Percentiles rank a stretch among this genome's conserved stretches.
These are phyloP conservation scores for Fusarium keratoplasticum DNA, from an alignment of 2,329 filamentous ascomycete genomes.

Conservation along the genomic window DNA sequence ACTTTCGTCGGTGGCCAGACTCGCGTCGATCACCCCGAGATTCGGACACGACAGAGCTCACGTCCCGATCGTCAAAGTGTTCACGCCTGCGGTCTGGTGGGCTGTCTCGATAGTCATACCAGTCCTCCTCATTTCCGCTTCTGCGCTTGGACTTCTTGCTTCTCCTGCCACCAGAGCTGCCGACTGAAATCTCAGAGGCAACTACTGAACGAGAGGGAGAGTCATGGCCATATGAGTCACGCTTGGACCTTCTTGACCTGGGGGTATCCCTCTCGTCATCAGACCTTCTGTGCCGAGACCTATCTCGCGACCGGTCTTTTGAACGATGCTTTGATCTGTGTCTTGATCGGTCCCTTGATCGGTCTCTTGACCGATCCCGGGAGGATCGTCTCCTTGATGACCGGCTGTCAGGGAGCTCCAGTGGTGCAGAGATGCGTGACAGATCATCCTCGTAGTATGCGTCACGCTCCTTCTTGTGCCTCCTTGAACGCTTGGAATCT, in stretches of 20 bases:
- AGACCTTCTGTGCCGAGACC: conserved; percentile 19
- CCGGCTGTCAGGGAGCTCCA: conserved; percentile 24
- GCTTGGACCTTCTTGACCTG: conserved; percentile 53
- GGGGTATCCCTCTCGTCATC: conserved; percentile 49
- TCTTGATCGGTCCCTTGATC: conserved; percentile 21
- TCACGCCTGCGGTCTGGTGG: conserved; percentile 54
- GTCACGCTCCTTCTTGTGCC: conserved; percentile 31
- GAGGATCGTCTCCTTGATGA: conserved; percentile 31
- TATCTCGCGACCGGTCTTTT: conserved; percentile 10
- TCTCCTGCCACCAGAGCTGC: conserved; percentile 53
- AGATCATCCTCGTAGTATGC: conserved; percentile 20
- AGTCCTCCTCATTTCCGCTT: conserved; percentile 52
- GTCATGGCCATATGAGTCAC: conserved; percentile 45
- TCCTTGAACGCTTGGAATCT: conserved; percentile 26
- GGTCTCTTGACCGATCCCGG: conserved; percentile 27
- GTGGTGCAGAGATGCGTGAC: conserved; percentile 19
- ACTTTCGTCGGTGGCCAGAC: conserved; percentile 46
- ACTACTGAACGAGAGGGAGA: conserved; percentile 49
- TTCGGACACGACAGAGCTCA: conserved; percentile 63
- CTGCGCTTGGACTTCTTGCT: conserved; percentile 55
- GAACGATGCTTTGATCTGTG: conserved; percentile 10
- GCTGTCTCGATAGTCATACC: conserved; percentile 49
- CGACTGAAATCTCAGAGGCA: conserved; percentile 53
- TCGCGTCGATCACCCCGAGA: conserved; percentile 51
- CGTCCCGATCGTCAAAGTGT: conserved; percentile 59